Evolutionary conservation across 495 filamentous ascomycete species (phyloP), one percentile per base, ranked within the genome.

Genomic region (Amniculicola lignicola): DNA sequence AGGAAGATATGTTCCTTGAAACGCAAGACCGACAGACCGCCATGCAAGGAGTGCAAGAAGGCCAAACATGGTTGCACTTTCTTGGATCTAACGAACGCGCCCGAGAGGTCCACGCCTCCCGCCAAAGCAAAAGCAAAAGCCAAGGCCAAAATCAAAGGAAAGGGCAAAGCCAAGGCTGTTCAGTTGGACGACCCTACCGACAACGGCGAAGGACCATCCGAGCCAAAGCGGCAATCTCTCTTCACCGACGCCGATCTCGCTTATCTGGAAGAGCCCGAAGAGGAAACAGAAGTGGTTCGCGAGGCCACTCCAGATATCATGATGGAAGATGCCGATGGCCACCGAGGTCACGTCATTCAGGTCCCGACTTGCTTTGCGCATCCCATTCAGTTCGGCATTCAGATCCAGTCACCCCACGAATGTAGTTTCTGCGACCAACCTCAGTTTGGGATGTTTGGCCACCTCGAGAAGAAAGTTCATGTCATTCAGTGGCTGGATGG

Each of bases 351-450:
- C 1, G 28, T 54, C 14, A 58, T 41, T 1, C 53, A 43, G 27
- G 31, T 57, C 24, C 2, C 14, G 25, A 62, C 59, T 22, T 57
- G 39, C 12, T 62, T 46, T 19, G 28, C 46, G 23, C 59, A 62
- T 27, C 59, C 59, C 6, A 54, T 62, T 16, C 15, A 22, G 4
- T 62, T 62, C 47, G 18, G 45, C 43, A 10, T 19, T 19, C 7
- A 15, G 1, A 5, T 16, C 15, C 12, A 18, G 11, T 11, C 25
- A 1, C 1, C 31, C 18, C n/a, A 9, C 4, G 24, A 22, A 9
- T 62, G 59, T 37, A 39, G 22, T 22, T 62, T 57, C 46, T 62
- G 59, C 59, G 39, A 51, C 14, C 38, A 36, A 21, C 53, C 59
- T 21, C 11, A 12, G 7, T 58, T 62, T 29, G 23, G 46, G 14